A percentile compares a stretch with the other conserved stretches of the same genome.
Evolutionary conservation across 805 yeast genomes (phyloP).

Genomic region (Lipomyces japonicus): DNA sequence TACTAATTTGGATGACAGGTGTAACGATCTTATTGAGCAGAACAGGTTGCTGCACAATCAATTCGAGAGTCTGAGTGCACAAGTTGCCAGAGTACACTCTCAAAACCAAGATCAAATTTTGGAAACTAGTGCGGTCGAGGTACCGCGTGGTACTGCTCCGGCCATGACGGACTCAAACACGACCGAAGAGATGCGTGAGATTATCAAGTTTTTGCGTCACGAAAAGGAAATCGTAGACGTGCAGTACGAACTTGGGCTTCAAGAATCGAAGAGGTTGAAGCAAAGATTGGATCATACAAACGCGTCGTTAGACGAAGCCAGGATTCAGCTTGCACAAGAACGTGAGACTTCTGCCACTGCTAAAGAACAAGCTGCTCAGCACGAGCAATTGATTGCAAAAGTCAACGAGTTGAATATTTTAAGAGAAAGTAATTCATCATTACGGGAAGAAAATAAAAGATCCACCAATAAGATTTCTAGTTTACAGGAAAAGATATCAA

Average conservation of each 20-base stretch:
- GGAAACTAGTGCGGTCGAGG: not conserved
- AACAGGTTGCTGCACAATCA: conserved; percentile 66
- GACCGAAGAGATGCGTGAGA: conserved; percentile 44
- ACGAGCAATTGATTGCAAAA: conserved; percentile 49
- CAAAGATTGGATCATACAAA: conserved; percentile 48
- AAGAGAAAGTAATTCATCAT: conserved; percentile 63
- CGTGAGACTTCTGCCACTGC: conserved; percentile 12
- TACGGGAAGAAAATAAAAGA: conserved; percentile 50
- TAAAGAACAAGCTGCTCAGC: conserved; percentile 37
- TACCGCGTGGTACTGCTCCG: not conserved
- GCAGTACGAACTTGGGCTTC: conserved; percentile 49
- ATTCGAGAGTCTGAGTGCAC: conserved; percentile 45
- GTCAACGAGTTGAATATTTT: conserved; percentile 59
- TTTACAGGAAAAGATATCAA: conserved; percentile 43
- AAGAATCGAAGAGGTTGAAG: conserved; percentile 54
- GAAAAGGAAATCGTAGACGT: conserved; percentile 70
- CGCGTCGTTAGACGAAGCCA: conserved; percentile 51
- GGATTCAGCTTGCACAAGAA: conserved; percentile 46
- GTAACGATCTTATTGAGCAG: conserved; percentile 61
- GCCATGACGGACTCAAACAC: conserved; percentile 15
- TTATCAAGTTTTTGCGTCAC: conserved; percentile 61
- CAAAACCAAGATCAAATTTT: conserved; percentile 1
- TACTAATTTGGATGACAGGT: conserved; percentile 9
- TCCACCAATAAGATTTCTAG: conserved; percentile 36
- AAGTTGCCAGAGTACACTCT: conserved; percentile 20